A percentile compares a stretch with the other conserved stretches of the same genome.
These are phyloP conservation scores for Botrytis hyacinthi DNA, from an alignment of 2,329 filamentous ascomycete genomes.

Conservation along the genomic window DNA sequence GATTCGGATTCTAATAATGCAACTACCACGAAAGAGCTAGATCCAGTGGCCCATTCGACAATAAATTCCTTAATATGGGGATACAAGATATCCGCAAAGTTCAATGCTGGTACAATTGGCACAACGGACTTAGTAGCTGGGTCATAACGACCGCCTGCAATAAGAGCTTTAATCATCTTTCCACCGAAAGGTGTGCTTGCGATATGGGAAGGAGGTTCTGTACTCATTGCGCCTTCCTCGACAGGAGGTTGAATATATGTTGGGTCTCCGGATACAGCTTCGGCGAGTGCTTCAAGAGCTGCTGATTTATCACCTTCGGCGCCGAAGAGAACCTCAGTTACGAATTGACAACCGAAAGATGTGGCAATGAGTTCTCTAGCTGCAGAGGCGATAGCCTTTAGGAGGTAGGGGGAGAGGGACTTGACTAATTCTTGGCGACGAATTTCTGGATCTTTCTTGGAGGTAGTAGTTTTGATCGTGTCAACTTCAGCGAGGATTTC, in stretches of 20 bases:
- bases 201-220: constrained; percentile 48
- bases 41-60: constrained; percentile 79
- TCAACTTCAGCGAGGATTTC: constrained; percentile 75
- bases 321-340: constrained; percentile 77
- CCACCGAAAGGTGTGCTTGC: constrained; percentile 63
- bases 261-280: constrained; percentile 58
- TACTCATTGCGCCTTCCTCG: constrained; percentile 40
- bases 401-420: constrained; percentile 69
- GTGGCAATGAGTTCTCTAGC: constrained; percentile 68
- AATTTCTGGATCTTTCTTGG: constrained; percentile 82
- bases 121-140: constrained; percentile 67
- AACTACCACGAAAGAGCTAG: constrained; percentile 83
- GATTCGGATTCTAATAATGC: constrained; percentile 73
- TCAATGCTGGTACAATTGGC: constrained; percentile 70
- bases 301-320: constrained; percentile 72
- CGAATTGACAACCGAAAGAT: constrained; percentile 82
- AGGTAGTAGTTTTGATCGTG: constrained; percentile 75
- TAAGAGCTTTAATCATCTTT: constrained; percentile 86
- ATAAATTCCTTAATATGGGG: constrained; percentile 72
- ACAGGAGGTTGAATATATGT: constrained; percentile 37
- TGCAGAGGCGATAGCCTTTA: constrained; percentile 69
- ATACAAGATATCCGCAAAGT: constrained; percentile 81
- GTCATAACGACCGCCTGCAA: constrained; percentile 86
- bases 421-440: constrained; percentile 75
- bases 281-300: constrained; percentile 69